phyloP scores from a whole-genome alignment of 2,329 filamentous ascomycete species.

The Sporothrix brasiliensis region DNA sequence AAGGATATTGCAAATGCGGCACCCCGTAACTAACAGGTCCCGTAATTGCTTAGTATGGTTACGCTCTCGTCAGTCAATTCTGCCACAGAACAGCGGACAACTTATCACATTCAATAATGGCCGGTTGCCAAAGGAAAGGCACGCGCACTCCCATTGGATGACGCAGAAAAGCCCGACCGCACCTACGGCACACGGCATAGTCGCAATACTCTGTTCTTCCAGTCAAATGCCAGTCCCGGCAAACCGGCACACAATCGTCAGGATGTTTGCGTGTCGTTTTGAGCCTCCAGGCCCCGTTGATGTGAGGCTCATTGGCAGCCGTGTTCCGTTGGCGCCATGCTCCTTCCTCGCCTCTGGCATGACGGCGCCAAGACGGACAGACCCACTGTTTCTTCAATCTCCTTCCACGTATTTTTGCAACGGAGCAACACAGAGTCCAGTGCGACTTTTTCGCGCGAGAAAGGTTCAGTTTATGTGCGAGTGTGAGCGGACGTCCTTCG shows the following conservation, averaged over 20 bases:
- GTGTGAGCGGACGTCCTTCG: no score
- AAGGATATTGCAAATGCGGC: no score
- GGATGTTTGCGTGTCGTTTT: no score
- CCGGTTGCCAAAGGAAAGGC: not conserved
- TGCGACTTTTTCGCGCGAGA: not conserved
- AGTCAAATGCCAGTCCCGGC: not conserved
- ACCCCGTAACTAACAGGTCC: no score
- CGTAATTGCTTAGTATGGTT: not conserved
- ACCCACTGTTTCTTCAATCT: not conserved
- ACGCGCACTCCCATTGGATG: not conserved
- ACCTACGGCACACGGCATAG: no score
- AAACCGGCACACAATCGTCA: conserved; percentile 6
- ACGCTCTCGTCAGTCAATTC: not conserved
- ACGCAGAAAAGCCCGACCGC: not conserved
- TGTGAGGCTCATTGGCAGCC: not conserved
- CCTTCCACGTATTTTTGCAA: not conserved
- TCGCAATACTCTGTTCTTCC: not conserved
- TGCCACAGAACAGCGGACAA: not conserved
- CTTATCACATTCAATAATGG: not conserved
- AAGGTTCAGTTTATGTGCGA: not conserved
- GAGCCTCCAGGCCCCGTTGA: no score
- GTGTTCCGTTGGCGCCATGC: not conserved
- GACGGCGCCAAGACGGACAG: conserved; percentile 21
- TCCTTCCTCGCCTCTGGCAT: conserved; percentile 11
- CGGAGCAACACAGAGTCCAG: no score